Percentiles rank a stretch among this genome's conserved stretches.
Evolutionary conservation across 306 rosid species (phyloP).

Genomic region (Macrotyloma uniflorum): DNA sequence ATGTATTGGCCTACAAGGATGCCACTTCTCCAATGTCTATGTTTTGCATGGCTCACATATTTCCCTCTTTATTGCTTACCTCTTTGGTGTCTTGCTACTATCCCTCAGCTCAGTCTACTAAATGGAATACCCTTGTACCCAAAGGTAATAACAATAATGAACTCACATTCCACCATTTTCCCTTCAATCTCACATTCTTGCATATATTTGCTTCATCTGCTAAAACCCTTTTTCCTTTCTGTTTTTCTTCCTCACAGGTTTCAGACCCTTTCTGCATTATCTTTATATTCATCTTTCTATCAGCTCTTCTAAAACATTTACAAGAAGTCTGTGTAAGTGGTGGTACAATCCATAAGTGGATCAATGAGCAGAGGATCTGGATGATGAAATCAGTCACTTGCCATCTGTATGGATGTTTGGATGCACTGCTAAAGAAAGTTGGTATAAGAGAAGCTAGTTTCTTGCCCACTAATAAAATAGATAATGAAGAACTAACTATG

Average conservation of each 20-base stretch:
- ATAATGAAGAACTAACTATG: slow-evolving; percentile 44
- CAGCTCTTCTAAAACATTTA: slow-evolving; percentile 46
- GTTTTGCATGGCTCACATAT: slow-evolving; percentile 50
- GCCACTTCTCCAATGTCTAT: slow-evolving; percentile 55
- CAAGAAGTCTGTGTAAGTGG: slow-evolving; percentile 57
- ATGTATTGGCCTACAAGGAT: slow-evolving; percentile 47
- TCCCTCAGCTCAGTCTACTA: slow-evolving; percentile 69
- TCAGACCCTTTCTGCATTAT: slow-evolving; percentile 49
- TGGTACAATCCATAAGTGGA: slow-evolving; percentile 50
- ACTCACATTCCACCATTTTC: background rate
- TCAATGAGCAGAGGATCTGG: slow-evolving; percentile 74
- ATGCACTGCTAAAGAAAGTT: slow-evolving; percentile 58
- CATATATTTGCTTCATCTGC: slow-evolving; percentile 5
- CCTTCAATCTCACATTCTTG: slow-evolving; percentile 18
- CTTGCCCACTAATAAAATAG: slow-evolving; percentile 65
- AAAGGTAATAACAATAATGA: slow-evolving; percentile 48
- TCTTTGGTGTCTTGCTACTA: slow-evolving; percentile 60
- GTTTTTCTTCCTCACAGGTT: slow-evolving; percentile 44
- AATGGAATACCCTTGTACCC: slow-evolving; percentile 65
- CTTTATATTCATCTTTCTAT: slow-evolving; percentile 53
- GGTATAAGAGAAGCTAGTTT: slow-evolving; percentile 60
- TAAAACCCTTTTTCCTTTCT: background rate
- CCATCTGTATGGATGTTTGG: slow-evolving; percentile 58
- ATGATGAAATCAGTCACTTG: slow-evolving; percentile 65
- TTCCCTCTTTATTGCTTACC: slow-evolving; percentile 53